Conservation (phyloP, 352 stramenopile species). For the Globisporangium recalcitrans region DNA sequence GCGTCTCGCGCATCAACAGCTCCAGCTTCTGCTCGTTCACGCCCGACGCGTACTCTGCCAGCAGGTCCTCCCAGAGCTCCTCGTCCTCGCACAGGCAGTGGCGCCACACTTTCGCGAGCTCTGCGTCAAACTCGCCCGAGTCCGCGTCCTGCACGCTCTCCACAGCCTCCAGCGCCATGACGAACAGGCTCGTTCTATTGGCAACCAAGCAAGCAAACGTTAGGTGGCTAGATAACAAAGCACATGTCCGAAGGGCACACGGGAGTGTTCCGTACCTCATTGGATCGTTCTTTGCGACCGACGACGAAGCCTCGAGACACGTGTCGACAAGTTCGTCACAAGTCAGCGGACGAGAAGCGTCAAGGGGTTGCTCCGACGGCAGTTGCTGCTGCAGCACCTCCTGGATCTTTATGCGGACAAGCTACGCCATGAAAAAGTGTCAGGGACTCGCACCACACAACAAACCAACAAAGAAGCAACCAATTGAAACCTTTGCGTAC, state of each 20-base stretch:
- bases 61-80: conserved; percentile 50
- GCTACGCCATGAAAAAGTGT: conserved; percentile 22
- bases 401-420: conserved; percentile 51
- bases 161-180: conserved; percentile 65
- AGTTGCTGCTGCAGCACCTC: conserved; percentile 52
- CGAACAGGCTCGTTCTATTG: conserved; percentile 54
- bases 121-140: conserved; percentile 33
- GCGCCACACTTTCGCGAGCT: conserved; percentile 46
- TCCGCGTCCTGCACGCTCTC: conserved; percentile 39
- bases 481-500: too few relatives aligned
- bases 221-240: too few relatives aligned
- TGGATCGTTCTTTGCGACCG: conserved; percentile 38
- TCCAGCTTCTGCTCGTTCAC: conserved; percentile 66
- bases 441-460: not conserved
- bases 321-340: conserved; percentile 40
- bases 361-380: conserved; percentile 34
- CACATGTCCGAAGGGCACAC: too few relatives aligned
- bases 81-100: conserved; percentile 48
- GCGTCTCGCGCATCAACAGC: conserved; percentile 57
- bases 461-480: not conserved
- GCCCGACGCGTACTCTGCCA: conserved; percentile 42
- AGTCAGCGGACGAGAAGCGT: conserved; percentile 28
- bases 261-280: conserved; percentile 30
- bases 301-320: conserved; percentile 44
- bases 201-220: not conserved